phyloP scores from a whole-genome alignment of 345 rosid species.

The Camelina sativa region DNA sequence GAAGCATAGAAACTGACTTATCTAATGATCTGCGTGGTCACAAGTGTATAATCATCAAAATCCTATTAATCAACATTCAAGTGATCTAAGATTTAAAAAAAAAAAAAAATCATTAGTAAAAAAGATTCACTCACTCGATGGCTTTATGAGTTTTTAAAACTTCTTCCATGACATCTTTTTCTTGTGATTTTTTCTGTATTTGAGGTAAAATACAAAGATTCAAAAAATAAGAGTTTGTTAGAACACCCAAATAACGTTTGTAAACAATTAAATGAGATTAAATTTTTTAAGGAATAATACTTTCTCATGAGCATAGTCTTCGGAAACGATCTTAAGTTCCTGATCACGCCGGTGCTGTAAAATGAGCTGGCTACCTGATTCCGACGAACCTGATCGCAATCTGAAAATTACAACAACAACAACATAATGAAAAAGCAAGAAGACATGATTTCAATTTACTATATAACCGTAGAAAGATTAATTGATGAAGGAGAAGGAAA shows the following conservation, averaged over 20 bases:
- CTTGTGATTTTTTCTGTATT: constrained; percentile 36
- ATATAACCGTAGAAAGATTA: not conserved
- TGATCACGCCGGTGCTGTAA: constrained; percentile 62
- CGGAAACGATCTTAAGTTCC: constrained; percentile 56
- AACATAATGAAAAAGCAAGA: constrained; percentile 14
- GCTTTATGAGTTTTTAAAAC: constrained; percentile 77
- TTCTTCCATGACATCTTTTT: constrained; percentile 62
- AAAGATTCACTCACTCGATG: constrained; percentile 65
- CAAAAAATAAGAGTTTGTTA: not conserved
- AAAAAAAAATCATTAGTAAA: not conserved
- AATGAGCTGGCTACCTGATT: constrained; percentile 57
- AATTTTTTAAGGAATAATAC: constrained; percentile 40
- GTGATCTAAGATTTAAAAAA: not conserved
- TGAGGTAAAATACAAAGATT: constrained; percentile 8
- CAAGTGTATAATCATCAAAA: constrained; percentile 26
- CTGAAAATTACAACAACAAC: constrained; percentile 1
- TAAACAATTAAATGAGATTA: not conserved
- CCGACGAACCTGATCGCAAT: constrained; percentile 34
- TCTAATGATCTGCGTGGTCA: constrained; percentile 67
- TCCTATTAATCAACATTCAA: constrained; percentile 8
- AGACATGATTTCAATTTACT: not conserved
- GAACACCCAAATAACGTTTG: not conserved
- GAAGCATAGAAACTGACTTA: constrained; percentile 76
- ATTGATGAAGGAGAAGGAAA: not conserved
- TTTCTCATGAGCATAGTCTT: constrained; percentile 56